Conservation (phyloP, 495 filamentous ascomycete genomes). For the Penicillium subrubescens region DNA sequence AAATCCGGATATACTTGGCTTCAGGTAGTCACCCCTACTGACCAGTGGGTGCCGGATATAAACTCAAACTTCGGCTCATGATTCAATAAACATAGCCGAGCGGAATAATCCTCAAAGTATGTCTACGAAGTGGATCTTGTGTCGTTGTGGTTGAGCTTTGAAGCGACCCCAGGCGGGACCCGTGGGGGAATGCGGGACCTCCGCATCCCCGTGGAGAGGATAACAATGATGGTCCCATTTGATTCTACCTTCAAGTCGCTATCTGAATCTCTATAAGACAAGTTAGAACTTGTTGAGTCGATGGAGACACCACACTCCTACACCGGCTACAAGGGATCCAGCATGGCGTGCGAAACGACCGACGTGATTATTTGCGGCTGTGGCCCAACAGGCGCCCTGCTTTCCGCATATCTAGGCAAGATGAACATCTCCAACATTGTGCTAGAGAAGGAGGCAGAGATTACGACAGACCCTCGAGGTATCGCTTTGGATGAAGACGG, state of each 20-base stretch:
- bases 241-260: not conserved
- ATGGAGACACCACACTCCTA: not conserved
- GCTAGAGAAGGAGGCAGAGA: constrained; percentile 45
- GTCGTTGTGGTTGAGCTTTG: not conserved
- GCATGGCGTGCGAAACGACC: constrained; percentile 27
- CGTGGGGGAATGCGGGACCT: not conserved
- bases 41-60: not conserved
- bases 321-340: not conserved
- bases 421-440: constrained; percentile 35
- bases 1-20: not conserved
- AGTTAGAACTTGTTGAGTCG: not conserved
- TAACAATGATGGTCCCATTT: not conserved
- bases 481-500: constrained; percentile 54
- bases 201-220: not conserved
- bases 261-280: not conserved
- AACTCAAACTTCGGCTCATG: not conserved
- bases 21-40: not conserved
- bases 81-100: not conserved
- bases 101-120: not conserved
- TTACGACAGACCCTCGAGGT: constrained; percentile 52
- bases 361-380: constrained; percentile 43
- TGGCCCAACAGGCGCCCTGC: constrained; percentile 38
- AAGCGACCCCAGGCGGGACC: not conserved
- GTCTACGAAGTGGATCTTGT: not conserved
- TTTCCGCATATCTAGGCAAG: constrained; percentile 36